Percentiles rank a stretch among this genome's conserved stretches.
These are phyloP conservation scores for Parachaetomium inaequale DNA, from an alignment of 495 filamentous ascomycete species.

Conservation along the genomic window DNA sequence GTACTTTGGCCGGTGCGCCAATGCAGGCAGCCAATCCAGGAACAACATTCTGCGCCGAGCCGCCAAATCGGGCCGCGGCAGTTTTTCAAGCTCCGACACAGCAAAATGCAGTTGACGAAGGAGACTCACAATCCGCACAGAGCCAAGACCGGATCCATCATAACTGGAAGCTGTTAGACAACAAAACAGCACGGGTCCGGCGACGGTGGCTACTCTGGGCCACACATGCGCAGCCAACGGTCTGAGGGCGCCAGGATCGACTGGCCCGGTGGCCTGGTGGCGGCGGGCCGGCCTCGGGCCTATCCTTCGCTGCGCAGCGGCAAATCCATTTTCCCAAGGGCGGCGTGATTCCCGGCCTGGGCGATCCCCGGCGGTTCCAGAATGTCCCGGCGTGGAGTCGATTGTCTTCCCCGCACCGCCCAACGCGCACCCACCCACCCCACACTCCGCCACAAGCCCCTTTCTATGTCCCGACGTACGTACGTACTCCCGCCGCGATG, in stretches of 20 bases:
- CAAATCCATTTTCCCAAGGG: slow-evolving; percentile 31
- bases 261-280: background rate
- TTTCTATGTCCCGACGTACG: background rate
- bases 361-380: slow-evolving; percentile 11
- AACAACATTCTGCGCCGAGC: background rate
- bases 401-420: slow-evolving; percentile 15
- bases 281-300: background rate
- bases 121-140: background rate
- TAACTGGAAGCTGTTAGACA: background rate
- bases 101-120: background rate
- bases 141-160: background rate
- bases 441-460: slow-evolving; percentile 11
- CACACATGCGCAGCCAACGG: background rate
- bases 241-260: background rate
- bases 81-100: slow-evolving; percentile 18
- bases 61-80: background rate
- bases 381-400: slow-evolving; percentile 14
- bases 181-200: background rate
- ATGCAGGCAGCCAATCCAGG: background rate
- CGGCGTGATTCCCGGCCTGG: slow-evolving; percentile 4
- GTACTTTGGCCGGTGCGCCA: too few species aligned
- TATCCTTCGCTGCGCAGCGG: slow-evolving; percentile 19
- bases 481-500: background rate
- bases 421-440: slow-evolving; percentile 5
- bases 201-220: background rate